Evolutionary conservation across 441 rosid genomes (phyloP).

Genomic region (Euphorbia celastroides): DNA sequence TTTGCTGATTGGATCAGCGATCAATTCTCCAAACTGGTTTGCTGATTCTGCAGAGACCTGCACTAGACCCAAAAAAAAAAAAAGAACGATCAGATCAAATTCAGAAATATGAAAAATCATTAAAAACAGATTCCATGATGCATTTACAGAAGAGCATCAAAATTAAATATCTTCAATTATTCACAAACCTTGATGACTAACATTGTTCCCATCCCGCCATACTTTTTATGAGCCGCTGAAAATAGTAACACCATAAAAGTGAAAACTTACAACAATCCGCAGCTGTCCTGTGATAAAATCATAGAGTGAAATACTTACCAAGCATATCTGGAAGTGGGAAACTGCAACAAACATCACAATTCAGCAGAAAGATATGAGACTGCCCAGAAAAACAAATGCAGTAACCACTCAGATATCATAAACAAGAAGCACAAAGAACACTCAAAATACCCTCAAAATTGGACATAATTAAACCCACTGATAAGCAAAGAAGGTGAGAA

Average conservation of each 20-base stretch:
- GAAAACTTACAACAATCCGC: background rate
- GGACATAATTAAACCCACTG: background rate
- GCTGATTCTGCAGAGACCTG: constrained; percentile 94
- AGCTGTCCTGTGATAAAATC: background rate
- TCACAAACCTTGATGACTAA: constrained; percentile 64
- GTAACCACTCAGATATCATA: constrained; percentile 2
- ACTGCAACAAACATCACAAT: constrained; percentile 83
- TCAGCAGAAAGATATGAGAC: constrained; percentile 68
- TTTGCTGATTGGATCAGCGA: constrained; percentile 58
- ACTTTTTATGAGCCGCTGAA: constrained; percentile 60
- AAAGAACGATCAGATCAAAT: background rate
- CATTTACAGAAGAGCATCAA: background rate
- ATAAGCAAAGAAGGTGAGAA: background rate
- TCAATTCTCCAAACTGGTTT: constrained; percentile 65
- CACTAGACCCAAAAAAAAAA: background rate
- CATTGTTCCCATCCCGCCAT: constrained; percentile 75
- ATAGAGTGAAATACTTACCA: constrained; percentile 33
- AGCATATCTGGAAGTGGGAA: constrained; percentile 69
- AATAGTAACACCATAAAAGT: constrained; percentile 5
- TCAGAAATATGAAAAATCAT: background rate
- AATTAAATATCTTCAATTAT: background rate
- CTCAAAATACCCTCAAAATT: background rate
- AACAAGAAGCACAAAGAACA: background rate
- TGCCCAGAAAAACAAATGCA: constrained; percentile 24
- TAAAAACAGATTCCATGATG: background rate